Evolutionary conservation across 2,329 filamentous ascomycete species (phyloP).

Genomic region (Ambrosiella beaveri): DNA sequence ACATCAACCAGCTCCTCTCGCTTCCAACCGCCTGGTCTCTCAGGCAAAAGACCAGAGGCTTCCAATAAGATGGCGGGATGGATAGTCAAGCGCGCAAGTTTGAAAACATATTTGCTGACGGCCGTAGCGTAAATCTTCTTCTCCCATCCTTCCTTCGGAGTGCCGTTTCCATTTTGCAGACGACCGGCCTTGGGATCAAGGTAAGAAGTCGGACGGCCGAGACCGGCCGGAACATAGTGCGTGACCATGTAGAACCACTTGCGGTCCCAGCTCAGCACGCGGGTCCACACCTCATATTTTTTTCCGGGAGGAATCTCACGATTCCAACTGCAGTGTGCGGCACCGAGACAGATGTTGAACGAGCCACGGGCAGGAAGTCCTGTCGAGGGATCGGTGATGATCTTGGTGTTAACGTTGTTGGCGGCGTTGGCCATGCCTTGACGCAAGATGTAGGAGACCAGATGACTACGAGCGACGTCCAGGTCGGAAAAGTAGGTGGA

Average conservation of each 20-base stretch:
- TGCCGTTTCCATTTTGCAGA: not conserved
- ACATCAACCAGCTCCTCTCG: slow-evolving; percentile 23
- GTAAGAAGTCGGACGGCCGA: slow-evolving; percentile 37
- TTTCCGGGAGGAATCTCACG: slow-evolving; percentile 54
- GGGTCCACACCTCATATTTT: slow-evolving; percentile 56
- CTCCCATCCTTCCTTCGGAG: slow-evolving; percentile 27
- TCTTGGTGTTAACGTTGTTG: slow-evolving; percentile 29
- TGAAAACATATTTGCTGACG: slow-evolving; percentile 67
- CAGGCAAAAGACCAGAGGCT: slow-evolving; percentile 56
- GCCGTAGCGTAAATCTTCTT: slow-evolving; percentile 54
- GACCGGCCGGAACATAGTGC: slow-evolving; percentile 50
- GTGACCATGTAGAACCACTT: slow-evolving; percentile 69
- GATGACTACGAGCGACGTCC: slow-evolving; percentile 65
- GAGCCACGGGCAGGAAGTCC: slow-evolving; percentile 33
- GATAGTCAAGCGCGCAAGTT: slow-evolving; percentile 66
- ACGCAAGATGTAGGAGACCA: slow-evolving; percentile 51
- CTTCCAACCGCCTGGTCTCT: slow-evolving; percentile 49
- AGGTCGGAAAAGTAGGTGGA: slow-evolving; percentile 77
- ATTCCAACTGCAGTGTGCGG: slow-evolving; percentile 57
- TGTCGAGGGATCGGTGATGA: slow-evolving; percentile 33
- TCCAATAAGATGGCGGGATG: slow-evolving; percentile 61
- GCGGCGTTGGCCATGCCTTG: slow-evolving; percentile 37
- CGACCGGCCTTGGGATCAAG: slow-evolving; percentile 23
- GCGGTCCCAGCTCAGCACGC: slow-evolving; percentile 56
- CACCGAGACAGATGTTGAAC: slow-evolving; percentile 51